Evolutionary conservation across 371 early-diverging fungal species (phyloP), one percentile per base, ranked within the genome.

Genomic region (Saksenaea vasiformis): DNA sequence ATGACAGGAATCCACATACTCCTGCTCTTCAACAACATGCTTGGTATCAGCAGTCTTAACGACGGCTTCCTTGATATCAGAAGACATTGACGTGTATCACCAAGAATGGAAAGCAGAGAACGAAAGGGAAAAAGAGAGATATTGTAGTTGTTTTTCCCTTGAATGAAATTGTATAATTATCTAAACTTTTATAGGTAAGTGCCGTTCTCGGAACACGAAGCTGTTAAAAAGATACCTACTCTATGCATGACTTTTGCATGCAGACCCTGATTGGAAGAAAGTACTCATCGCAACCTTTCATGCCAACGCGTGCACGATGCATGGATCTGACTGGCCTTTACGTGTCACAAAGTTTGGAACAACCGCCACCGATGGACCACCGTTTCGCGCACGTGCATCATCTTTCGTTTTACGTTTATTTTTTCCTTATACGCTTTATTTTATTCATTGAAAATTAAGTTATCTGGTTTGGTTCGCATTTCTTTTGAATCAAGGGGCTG

Each of bases 281-380:
- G 8, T 22, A 17, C 8, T 8, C 22, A 10, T 47, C 22, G 10
- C 17, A 22, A 47, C n/a, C 22, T n/a, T 47, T 41, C 22, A 47
- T 47, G 51, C 51, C 19, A 17, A 47, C 51, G 51, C 51, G 51
- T 47, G 5, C 51, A 22, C 22, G 51, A 47, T 47, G 51, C 51
- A 47, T 47, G 24, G 51, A 47, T 47, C 24, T 47, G 51, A 47
- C 51, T 47, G 51, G 51, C 24, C 5, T 47, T 10, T 22, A 22
- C 7, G 51, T 47, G 10, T 17, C 11, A 47, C 51, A 47, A 47
- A 22, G 51, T n/a, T 47, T 22, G 51, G 22, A 11, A 47, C 51
- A 1, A 22, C 22, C 24, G 10, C 51, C 51, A 47, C 22, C 22
- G 24, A 47, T 47, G 11, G 22, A 22, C 10, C 24, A 22, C 22